A percentile compares a stretch with the other conserved stretches of the same genome.
These are phyloP conservation scores for Rhododendron vialii DNA, from an alignment of 148 eudicot genomes.

Conservation along the genomic window DNA sequence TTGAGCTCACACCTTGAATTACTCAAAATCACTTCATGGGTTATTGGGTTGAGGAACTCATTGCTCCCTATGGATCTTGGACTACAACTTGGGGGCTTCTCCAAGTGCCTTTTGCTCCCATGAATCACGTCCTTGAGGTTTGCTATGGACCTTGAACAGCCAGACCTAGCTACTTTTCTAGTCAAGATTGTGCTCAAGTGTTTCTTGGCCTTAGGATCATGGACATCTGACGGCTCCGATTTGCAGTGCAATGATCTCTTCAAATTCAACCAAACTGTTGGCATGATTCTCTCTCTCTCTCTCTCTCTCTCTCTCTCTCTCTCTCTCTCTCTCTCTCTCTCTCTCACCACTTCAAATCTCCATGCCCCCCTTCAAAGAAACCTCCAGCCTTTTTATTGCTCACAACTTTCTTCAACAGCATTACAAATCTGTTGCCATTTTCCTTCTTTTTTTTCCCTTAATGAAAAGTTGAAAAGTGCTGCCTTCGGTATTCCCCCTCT, in stretches of 20 bases:
- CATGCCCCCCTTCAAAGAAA: neutral
- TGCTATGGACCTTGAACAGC: constrained; percentile 94
- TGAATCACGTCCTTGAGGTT: constrained; percentile 91
- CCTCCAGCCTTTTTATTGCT: neutral
- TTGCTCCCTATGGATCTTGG: constrained; percentile 96
- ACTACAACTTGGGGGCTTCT: constrained; percentile 72
- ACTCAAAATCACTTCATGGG: constrained; percentile 86
- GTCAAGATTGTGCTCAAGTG: constrained; percentile 57
- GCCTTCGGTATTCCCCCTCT: neutral
- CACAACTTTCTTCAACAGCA: neutral
- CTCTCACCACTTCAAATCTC: neutral
- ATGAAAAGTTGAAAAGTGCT: neutral
- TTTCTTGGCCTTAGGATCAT: constrained; percentile 59
- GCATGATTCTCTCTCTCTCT: constrained; percentile 25
- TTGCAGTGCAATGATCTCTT: constrained; percentile 81
- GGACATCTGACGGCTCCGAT: constrained; percentile 86
- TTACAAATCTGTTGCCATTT: neutral
- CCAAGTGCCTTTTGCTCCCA: constrained; percentile 87
- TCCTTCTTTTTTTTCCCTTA: constrained; percentile 2
- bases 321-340: neutral
- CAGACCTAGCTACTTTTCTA: constrained; percentile 61
- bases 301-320: no score
- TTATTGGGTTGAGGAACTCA: constrained; percentile 87
- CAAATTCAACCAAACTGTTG: constrained; percentile 85
- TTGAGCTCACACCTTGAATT: constrained; percentile 82